Evolutionary conservation across 2,329 filamentous ascomycete genomes (phyloP).

Genomic region (Xylariaceae sp.): DNA sequence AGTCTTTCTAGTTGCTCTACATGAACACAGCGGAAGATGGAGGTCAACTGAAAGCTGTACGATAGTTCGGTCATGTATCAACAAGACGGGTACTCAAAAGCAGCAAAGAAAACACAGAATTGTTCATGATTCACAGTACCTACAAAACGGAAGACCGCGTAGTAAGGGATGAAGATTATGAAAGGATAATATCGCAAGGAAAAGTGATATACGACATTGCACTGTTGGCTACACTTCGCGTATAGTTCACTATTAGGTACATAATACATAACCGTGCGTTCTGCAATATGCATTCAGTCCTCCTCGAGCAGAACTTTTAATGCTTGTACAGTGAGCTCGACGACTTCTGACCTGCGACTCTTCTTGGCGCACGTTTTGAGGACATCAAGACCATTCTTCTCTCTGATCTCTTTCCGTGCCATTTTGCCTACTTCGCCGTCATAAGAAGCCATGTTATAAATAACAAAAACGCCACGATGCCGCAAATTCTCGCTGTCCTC

Average conservation of each 20-base stretch:
- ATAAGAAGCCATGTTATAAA: slow-evolving; percentile 74
- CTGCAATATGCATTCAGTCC: slow-evolving; percentile 17
- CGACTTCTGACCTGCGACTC: slow-evolving; percentile 71
- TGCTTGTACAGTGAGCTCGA: slow-evolving; percentile 74
- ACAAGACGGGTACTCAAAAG: background rate
- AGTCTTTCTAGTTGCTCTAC: no score
- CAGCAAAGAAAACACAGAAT: no score
- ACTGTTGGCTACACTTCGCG: background rate
- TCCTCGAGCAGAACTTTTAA: slow-evolving; percentile 70
- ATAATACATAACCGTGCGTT: background rate
- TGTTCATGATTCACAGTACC: no score
- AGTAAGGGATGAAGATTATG: no score
- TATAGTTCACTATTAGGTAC: background rate
- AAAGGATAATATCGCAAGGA: no score
- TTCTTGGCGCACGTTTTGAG: slow-evolving; percentile 75
- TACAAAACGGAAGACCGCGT: no score
- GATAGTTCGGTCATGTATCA: background rate
- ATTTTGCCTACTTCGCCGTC: slow-evolving; percentile 69
- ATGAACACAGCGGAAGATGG: no score
- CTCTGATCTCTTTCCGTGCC: slow-evolving; percentile 66
- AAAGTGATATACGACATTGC: no score
- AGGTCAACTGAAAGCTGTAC: no score
- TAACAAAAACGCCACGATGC: slow-evolving; percentile 76
- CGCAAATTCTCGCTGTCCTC: slow-evolving; percentile 74
- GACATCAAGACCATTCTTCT: slow-evolving; percentile 68